Base-by-base conservation (phyloP, 768 basidiomycete genomes). In the Collybia nuda region DNA sequence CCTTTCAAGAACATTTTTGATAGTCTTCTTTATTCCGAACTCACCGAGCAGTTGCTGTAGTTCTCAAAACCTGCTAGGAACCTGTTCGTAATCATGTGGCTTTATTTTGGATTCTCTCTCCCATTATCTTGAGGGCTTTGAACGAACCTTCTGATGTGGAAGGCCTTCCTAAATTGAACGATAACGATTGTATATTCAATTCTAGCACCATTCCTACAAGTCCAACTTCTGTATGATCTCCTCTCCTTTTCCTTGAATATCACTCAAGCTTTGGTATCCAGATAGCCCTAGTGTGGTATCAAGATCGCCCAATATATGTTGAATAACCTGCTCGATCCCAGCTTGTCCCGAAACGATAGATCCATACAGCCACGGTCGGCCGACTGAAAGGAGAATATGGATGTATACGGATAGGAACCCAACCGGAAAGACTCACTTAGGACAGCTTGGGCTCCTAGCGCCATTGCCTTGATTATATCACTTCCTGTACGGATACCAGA, bases 391-490 rank as follows among this genome's bases (percentile, higher is more conserved):
- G 24, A 38, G 28, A 17, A 40, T 43, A 43, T 48, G 45, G 40
- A 28, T 29, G 29, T 41, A 32, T 26, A 40, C 28, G 45, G 32
- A 47, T 26, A 40, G 44, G 12, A 48, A 35, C 19, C 28, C 6
- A 26, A 48, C 36, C 39, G 48, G 23, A 32, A 50, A 28, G 18
- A 77, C 88, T 57, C 56, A 90, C 84, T 73, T 17, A 93, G 65
- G 14, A 94, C 84, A 6, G 74, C 90, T 57, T 94, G 86, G 6
- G 93, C 93, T 37, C 93, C 92, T 0, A 95, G 74, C 1, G 91
- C 91, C 23, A 94, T 67, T 0, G 93, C 93, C 65, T 90, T 90
- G 66, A 92, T 75, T 40, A 93, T 80, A 54, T 96, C 93, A 39
- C 82, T 80, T 9, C 90, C 93, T 0, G 85, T 88, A 39, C 93